phyloP scores from a whole-genome alignment of 225 moss, liverwort and hornwort genomes.

The Rhytidiadelphus loreus region DNA sequence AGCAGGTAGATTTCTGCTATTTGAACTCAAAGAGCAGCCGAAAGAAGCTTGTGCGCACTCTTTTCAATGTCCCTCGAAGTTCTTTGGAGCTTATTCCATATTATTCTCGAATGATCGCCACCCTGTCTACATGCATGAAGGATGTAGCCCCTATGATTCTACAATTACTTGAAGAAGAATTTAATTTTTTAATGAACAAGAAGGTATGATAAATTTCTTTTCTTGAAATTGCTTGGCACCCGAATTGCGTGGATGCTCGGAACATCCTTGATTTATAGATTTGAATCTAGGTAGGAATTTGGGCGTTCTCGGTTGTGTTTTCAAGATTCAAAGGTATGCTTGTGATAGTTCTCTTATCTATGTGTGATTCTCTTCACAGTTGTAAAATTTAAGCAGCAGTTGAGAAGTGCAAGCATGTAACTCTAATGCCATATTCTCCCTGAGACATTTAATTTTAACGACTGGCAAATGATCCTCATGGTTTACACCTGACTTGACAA shows the following conservation, averaged over 20 bases:
- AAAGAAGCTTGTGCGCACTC: slow-evolving; percentile 85
- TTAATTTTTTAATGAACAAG: slow-evolving; percentile 92
- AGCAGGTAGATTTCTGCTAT: slow-evolving; percentile 95
- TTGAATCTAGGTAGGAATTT: not conserved
- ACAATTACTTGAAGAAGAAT: slow-evolving; percentile 91
- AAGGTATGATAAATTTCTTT: slow-evolving; percentile 42
- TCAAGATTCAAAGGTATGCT: not conserved
- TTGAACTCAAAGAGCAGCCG: slow-evolving; percentile 97
- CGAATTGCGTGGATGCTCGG: not conserved
- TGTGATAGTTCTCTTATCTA: not conserved
- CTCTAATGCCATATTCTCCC: not conserved
- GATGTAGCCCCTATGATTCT: slow-evolving; percentile 88
- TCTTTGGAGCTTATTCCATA: slow-evolving; percentile 95
- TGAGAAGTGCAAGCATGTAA: not conserved
- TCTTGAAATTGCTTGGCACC: not conserved
- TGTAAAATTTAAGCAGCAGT: not conserved
- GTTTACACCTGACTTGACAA: not conserved
- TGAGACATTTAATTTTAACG: not conserved
- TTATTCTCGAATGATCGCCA: slow-evolving; percentile 98
- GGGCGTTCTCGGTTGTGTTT: not conserved
- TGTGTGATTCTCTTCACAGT: not conserved
- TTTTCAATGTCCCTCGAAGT: slow-evolving; percentile 90
- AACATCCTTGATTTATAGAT: not conserved
- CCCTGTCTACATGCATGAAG: slow-evolving; percentile 97
- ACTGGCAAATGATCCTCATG: not conserved